phyloP scores from a whole-genome alignment of 2,329 filamentous ascomycete species.

The Alternaria sp. region DNA sequence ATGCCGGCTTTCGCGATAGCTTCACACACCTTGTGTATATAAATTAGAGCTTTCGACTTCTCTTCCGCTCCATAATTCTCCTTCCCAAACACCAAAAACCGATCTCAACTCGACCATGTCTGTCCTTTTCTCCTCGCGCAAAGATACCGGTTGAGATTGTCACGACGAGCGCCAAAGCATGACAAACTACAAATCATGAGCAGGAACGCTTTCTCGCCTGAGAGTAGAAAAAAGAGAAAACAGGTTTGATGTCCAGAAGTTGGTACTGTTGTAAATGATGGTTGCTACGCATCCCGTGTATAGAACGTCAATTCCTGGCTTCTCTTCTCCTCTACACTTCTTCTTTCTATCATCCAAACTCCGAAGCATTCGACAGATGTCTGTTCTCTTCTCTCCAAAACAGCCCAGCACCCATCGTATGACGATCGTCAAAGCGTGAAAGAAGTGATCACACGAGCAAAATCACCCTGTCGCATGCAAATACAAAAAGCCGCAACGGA shows the following conservation, averaged over 20 bases:
- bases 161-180: background rate
- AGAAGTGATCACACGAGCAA: background rate
- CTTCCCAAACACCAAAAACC: background rate
- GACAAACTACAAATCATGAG: background rate
- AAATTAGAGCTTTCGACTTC: background rate
- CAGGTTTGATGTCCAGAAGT: background rate
- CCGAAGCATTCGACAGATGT: too few relatives aligned
- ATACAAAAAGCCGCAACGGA: rapidly evolving
- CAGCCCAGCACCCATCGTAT: rapidly evolving
- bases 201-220: background rate
- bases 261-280: too few relatives aligned
- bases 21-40: background rate
- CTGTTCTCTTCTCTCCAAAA: background rate
- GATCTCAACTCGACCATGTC: rapidly evolving
- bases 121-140: background rate
- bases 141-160: background rate
- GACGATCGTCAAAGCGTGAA: background rate
- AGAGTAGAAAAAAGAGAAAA: background rate
- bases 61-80: background rate
- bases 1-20: too few relatives aligned
- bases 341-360: too few relatives aligned
- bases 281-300: background rate
- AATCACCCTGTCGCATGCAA: background rate
- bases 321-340: background rate
- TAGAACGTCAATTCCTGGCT: background rate